Conservation (phyloP, 2,329 filamentous ascomycete genomes). For the Alternaria triticimaculans region DNA sequence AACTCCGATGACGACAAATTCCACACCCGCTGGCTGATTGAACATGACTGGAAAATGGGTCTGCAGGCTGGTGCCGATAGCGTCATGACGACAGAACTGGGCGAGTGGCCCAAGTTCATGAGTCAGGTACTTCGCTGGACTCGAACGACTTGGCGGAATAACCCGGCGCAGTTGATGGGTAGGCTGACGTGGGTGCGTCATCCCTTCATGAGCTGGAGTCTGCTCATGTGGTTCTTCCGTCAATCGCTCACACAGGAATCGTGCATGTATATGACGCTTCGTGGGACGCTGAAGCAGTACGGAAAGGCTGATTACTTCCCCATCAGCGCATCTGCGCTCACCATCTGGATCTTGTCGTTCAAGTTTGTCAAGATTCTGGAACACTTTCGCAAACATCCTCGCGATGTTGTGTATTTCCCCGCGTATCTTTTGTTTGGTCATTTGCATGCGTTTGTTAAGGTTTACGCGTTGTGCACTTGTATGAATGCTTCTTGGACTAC, state of each 20-base stretch:
- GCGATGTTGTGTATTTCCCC: background rate
- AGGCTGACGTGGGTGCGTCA: background rate
- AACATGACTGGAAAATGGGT: background rate
- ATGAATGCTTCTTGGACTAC: background rate
- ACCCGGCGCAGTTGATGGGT: background rate
- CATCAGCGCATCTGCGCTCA: background rate
- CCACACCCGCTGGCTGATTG: background rate
- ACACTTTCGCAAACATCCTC: background rate
- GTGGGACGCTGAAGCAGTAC: background rate
- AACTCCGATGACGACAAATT: background rate
- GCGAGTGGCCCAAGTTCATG: background rate
- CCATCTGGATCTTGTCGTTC: background rate
- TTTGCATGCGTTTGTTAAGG: background rate
- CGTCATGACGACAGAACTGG: background rate
- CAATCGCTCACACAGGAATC: background rate
- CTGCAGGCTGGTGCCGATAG: background rate
- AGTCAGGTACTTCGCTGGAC: background rate
- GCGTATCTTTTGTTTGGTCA: background rate
- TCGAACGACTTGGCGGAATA: background rate
- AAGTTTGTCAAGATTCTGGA: background rate
- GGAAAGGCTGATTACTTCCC: background rate
- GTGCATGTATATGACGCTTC: background rate
- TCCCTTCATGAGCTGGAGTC: background rate
- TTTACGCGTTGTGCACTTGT: background rate
- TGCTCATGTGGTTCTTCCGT: background rate